A percentile compares a stretch with the other conserved stretches of the same genome.
Evolutionary conservation across 768 basidiomycete genomes (phyloP).

Genomic region (Amanita muscaria): DNA sequence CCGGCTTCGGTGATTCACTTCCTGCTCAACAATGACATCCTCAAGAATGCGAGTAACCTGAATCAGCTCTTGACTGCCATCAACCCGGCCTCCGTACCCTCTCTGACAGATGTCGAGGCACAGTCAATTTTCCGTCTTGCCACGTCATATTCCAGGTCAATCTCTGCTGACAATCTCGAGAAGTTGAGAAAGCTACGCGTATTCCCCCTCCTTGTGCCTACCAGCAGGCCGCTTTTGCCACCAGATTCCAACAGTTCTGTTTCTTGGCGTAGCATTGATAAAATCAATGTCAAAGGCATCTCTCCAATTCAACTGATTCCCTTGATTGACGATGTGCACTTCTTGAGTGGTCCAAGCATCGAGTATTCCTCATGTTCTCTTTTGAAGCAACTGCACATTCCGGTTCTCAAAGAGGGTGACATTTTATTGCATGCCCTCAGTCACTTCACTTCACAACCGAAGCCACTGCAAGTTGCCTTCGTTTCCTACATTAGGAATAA

Average conservation of each 20-base stretch:
- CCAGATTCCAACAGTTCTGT: background rate
- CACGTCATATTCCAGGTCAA: background rate
- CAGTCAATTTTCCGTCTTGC: background rate
- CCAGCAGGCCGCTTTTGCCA: conserved; percentile 3
- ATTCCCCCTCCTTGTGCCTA: conserved; percentile 20
- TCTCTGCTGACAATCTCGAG: background rate
- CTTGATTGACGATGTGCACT: conserved; percentile 14
- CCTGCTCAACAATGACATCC: conserved; percentile 12
- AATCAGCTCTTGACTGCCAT: background rate
- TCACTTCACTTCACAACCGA: conserved; percentile 21
- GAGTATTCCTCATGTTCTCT: conserved; percentile 16
- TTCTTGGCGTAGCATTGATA: background rate
- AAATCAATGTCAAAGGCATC: background rate
- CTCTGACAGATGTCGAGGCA: conserved; percentile 1
- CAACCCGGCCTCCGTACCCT: background rate
- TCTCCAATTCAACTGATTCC: conserved; percentile 18
- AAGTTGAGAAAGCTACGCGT: conserved; percentile 19
- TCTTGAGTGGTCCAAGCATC: conserved; percentile 20
- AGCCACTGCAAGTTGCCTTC: conserved; percentile 18
- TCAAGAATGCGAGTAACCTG: conserved; percentile 10
- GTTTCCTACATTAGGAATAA: conserved; percentile 20
- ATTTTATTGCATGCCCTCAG: conserved; percentile 21
- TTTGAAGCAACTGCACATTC: conserved; percentile 15
- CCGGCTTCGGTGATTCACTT: conserved; percentile 13
- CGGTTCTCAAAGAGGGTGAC: conserved; percentile 15